phyloP scores from a whole-genome alignment of 1,139 yeast species.

The Magnusiomyces paraingens region DNA sequence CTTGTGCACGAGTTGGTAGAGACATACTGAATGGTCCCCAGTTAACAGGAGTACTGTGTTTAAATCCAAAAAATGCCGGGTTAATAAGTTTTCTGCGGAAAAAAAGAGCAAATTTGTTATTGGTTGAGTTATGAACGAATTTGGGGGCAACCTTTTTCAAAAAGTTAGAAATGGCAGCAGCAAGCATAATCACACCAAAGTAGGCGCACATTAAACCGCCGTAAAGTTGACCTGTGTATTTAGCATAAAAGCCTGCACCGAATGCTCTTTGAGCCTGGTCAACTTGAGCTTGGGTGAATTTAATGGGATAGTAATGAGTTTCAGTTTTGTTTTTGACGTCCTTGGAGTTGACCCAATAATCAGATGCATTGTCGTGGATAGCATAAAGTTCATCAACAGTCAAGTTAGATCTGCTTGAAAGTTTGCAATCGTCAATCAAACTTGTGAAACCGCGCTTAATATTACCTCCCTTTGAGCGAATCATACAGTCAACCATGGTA shows the following conservation, averaged over 20 bases:
- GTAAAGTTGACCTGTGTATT: conserved; percentile 10
- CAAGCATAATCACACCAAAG: conserved; percentile 22
- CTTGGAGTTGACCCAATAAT: conserved; percentile 4
- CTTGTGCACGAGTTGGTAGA: conserved; percentile 60
- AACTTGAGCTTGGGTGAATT: background rate
- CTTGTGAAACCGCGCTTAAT: background rate
- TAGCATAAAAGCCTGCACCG: background rate
- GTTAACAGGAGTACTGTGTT: conserved; percentile 22
- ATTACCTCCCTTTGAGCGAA: conserved; percentile 5
- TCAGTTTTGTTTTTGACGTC: conserved; percentile 1
- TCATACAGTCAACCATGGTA: conserved; percentile 9
- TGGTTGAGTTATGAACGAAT: conserved; percentile 5
- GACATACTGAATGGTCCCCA: conserved; percentile 25
- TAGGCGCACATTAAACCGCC: conserved; percentile 25
- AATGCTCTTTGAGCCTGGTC: background rate
- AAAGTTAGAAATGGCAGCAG: conserved; percentile 21
- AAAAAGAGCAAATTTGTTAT: conserved; percentile 3
- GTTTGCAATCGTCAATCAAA: background rate
- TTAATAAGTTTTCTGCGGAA: conserved; percentile 17
- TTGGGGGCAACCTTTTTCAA: conserved; percentile 9
- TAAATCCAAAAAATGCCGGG: conserved; percentile 30
- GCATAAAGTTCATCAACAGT: background rate
- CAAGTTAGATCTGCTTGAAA: background rate
- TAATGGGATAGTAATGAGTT: conserved; percentile 4
- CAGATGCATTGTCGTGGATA: background rate